Conservation (phyloP, 108 stramenopile genomes). For the Fistulifera pelliculosa region DNA sequence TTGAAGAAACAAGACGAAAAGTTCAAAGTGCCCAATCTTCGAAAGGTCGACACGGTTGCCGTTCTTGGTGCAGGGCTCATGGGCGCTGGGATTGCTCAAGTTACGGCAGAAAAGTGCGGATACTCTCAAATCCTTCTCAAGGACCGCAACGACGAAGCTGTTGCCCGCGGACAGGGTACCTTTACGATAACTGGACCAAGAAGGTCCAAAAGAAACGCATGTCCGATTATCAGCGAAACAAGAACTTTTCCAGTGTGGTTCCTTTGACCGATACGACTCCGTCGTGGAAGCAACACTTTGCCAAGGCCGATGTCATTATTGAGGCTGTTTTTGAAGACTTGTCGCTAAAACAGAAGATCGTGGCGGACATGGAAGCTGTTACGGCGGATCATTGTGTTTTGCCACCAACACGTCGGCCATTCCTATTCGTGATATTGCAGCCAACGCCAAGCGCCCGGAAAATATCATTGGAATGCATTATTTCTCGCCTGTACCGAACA, state of each 20-base stretch:
- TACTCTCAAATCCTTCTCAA: conserved; percentile 83
- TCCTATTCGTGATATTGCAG: conserved; percentile 94
- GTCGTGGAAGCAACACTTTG: conserved; percentile 79
- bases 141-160: conserved; percentile 83
- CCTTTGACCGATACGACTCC: conserved; percentile 81
- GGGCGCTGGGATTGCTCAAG: conserved; percentile 99
- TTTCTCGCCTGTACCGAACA: conserved; percentile 96
- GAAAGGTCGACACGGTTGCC: conserved; percentile 83
- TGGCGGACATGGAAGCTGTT: conserved; percentile 84
- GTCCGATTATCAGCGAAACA: conserved; percentile 89
- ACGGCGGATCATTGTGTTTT: conserved; percentile 94
- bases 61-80: conserved; percentile 99
- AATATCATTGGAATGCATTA: conserved; percentile 99
- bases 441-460: conserved; percentile 84
- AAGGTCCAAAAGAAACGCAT: conserved; percentile 88
- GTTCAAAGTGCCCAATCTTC: conserved; percentile 57
- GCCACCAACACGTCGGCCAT: conserved; percentile 99
- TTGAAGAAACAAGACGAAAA: conserved; percentile 85
- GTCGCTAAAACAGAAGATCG: conserved; percentile 89
- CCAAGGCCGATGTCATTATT: conserved; percentile 80
- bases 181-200: conserved; percentile 88
- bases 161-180: conserved; percentile 83
- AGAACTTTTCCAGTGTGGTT: conserved; percentile 74
- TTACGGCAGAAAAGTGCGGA: conserved; percentile 90
- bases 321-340: conserved; percentile 99